These are phyloP conservation scores for Crucibulum laeve DNA, from an alignment of 768 basidiomycete genomes.

Conservation along the genomic window DNA sequence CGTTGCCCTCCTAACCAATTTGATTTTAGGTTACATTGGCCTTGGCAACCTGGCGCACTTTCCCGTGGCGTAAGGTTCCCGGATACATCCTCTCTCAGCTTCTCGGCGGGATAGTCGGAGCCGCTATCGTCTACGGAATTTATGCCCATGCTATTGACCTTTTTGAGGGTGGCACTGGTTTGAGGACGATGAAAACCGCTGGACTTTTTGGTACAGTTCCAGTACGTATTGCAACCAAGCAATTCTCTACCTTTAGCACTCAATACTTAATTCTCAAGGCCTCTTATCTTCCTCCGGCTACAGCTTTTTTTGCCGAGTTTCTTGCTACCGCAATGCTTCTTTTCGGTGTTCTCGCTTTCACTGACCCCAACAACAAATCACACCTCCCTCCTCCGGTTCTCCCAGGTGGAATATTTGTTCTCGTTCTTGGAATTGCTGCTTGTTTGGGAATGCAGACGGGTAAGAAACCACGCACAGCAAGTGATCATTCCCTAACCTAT, in stretches of 20 bases:
- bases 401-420: conserved; percentile 53
- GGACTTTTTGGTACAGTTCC: conserved; percentile 57
- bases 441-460: conserved; percentile 64
- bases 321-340: conserved; percentile 55
- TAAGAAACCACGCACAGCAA: conserved; percentile 8
- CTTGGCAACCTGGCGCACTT: conserved; percentile 55
- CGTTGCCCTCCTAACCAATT: not conserved
- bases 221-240: conserved; percentile 28
- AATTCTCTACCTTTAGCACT: not conserved
- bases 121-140: conserved; percentile 58
- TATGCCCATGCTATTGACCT: conserved; percentile 68
- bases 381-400: conserved; percentile 49
- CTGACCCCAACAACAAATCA: conserved; percentile 47
- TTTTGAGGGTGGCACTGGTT: conserved; percentile 50
- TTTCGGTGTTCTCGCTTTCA: conserved; percentile 48
- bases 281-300: conserved; percentile 24
- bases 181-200: conserved; percentile 55
- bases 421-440: conserved; percentile 53
- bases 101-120: conserved; percentile 60
- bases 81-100: conserved; percentile 61
- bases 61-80: conserved; percentile 73
- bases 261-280: not conserved
- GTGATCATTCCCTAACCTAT: not conserved
- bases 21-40: conserved; percentile 55
- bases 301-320: conserved; percentile 49